These are phyloP conservation scores for Fusarium phyllophilum DNA, from an alignment of 2,329 filamentous ascomycete species.

Conservation along the genomic window DNA sequence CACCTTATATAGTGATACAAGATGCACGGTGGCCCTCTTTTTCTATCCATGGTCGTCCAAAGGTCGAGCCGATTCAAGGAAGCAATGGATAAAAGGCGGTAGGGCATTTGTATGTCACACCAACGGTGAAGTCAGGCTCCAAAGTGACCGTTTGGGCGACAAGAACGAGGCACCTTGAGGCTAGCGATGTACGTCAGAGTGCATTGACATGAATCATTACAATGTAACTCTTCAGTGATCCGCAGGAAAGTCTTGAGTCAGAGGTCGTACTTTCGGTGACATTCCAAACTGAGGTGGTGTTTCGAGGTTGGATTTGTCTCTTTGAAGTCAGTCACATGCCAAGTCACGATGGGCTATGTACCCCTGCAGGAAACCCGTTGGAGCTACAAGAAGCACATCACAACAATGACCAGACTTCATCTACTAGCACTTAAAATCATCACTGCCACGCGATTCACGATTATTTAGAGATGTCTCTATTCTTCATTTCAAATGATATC, in stretches of 20 bases:
- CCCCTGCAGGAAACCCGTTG: neutral
- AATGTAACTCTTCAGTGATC: neutral
- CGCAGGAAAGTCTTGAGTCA: slow-evolving; percentile 2
- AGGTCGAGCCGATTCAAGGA: slow-evolving; percentile 6
- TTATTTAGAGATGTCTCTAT: neutral
- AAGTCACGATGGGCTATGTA: slow-evolving; percentile 25
- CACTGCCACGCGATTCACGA: neutral
- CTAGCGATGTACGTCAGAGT: slow-evolving; percentile 5
- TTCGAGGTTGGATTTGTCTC: neutral
- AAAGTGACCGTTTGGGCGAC: slow-evolving; percentile 26
- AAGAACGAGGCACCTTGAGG: neutral
- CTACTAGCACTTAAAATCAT: neutral
- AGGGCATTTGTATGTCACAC: neutral
- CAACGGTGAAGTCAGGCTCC: slow-evolving; percentile 17
- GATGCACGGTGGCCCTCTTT: slow-evolving; percentile 2
- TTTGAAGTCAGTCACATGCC: slow-evolving; percentile 35
- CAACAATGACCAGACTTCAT: neutral
- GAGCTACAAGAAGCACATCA: slow-evolving; percentile 3
- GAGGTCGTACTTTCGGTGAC: neutral
- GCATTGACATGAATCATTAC: slow-evolving; percentile 10
- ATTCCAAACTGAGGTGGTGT: neutral
- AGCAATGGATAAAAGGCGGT: neutral
- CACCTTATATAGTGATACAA: neutral
- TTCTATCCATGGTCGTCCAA: slow-evolving; percentile 10
- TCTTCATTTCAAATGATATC: neutral